phyloP scores from a whole-genome alignment of 768 basidiomycete species.

The Galerina sulciceps region DNA sequence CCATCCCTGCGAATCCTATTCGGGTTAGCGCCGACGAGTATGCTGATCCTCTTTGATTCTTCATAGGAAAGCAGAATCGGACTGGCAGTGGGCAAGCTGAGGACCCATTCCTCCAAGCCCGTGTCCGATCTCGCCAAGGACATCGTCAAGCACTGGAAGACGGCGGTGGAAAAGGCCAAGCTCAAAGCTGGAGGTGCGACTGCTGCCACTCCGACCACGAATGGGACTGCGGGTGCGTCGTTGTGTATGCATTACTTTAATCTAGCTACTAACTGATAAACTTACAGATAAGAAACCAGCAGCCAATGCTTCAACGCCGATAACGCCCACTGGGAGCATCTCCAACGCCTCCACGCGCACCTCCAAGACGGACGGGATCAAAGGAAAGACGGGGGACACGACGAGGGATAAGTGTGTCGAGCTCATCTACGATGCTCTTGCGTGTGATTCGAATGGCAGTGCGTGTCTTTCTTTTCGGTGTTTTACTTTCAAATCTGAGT shows the following conservation, averaged over 20 bases:
- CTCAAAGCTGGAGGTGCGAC: slow-evolving; percentile 14
- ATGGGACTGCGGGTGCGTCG: slow-evolving; percentile 23
- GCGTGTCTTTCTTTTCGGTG: slow-evolving; percentile 37
- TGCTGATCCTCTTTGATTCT: slow-evolving; percentile 8
- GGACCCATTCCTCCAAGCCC: slow-evolving; percentile 70
- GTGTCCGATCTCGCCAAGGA: slow-evolving; percentile 88
- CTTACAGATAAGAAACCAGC: slow-evolving; percentile 31
- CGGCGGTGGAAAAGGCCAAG: slow-evolving; percentile 77
- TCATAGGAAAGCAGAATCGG: slow-evolving; percentile 89
- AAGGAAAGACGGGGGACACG: slow-evolving; percentile 62
- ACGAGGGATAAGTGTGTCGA: slow-evolving; percentile 88
- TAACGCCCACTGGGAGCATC: slow-evolving; percentile 37
- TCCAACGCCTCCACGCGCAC: slow-evolving; percentile 48
- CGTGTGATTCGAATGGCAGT: slow-evolving; percentile 87
- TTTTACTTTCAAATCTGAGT: background rate
- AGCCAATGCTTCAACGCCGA: slow-evolving; percentile 34
- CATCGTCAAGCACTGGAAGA: slow-evolving; percentile 91
- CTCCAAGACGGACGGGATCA: slow-evolving; percentile 74
- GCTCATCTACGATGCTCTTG: slow-evolving; percentile 91
- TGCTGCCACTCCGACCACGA: slow-evolving; percentile 30
- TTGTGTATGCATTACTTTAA: background rate
- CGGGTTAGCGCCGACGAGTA: slow-evolving; percentile 19
- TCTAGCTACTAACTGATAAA: background rate
- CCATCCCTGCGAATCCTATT: slow-evolving; percentile 15
- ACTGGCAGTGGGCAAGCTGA: slow-evolving; percentile 89